A percentile compares a stretch with the other conserved stretches of the same genome.
Evolutionary conservation across 352 stramenopile species (phyloP).

Genomic region (Salisapilia sapeloensis): DNA sequence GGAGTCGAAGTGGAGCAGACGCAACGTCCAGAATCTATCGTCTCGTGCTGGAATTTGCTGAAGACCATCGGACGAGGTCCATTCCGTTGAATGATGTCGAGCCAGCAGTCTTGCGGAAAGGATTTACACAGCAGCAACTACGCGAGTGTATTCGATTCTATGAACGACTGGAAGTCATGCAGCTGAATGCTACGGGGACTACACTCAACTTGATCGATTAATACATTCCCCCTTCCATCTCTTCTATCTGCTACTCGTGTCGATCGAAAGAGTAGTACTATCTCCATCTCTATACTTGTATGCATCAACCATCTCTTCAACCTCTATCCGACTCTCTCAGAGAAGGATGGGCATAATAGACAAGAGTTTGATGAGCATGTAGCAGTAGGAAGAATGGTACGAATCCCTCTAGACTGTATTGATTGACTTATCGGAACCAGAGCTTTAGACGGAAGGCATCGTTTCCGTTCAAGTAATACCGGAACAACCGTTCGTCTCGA

Average conservation of each 20-base stretch:
- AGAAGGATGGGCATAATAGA: too few species aligned
- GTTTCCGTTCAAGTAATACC: slow-evolving; percentile 92
- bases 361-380: too few species aligned
- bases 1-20: slow-evolving; percentile 31
- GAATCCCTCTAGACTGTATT: too few species aligned
- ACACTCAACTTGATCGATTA: slow-evolving; percentile 59
- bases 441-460: slow-evolving; percentile 90
- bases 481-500: slow-evolving; percentile 83
- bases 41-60: slow-evolving; percentile 90
- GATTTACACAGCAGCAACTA: slow-evolving; percentile 92
- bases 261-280: too few species aligned
- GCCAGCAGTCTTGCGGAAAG: slow-evolving; percentile 91
- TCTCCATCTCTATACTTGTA: too few species aligned
- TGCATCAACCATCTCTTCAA: too few species aligned
- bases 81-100: slow-evolving; percentile 84
- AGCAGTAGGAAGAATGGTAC: too few species aligned
- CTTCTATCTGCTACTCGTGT: too few species aligned
- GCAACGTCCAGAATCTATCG: slow-evolving; percentile 91
- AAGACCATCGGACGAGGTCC: slow-evolving; percentile 34
- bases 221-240: too few species aligned
- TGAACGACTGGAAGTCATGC: slow-evolving; percentile 71
- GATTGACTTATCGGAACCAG: slow-evolving; percentile 48
- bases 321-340: too few species aligned
- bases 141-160: slow-evolving; percentile 92
- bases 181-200: slow-evolving; percentile 58